Evolutionary conservation across 2,329 filamentous ascomycete genomes (phyloP).

Genomic region (Clonostachys sp.): DNA sequence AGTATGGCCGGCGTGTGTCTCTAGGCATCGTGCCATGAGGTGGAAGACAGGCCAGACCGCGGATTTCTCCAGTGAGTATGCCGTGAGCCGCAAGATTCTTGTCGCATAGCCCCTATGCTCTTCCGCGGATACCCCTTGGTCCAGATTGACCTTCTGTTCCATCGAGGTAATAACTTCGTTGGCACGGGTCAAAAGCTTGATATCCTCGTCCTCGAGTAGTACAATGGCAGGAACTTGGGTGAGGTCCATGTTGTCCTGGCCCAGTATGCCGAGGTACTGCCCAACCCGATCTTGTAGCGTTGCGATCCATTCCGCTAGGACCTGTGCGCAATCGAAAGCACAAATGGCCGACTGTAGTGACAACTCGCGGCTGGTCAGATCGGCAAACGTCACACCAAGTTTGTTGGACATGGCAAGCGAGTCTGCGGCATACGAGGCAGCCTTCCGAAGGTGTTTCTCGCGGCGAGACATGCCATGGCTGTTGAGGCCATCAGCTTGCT

Average conservation of each 20-base stretch:
- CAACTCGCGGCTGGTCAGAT: conserved; percentile 77
- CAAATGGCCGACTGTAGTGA: conserved; percentile 90
- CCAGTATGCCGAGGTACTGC: conserved; percentile 79
- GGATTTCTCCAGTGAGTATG: conserved; percentile 82
- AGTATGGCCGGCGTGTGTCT: conserved; percentile 49
- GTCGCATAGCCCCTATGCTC: conserved; percentile 73
- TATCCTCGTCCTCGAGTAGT: conserved; percentile 87
- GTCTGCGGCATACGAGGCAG: conserved; percentile 92
- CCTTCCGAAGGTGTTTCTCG: conserved; percentile 84
- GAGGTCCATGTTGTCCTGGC: conserved; percentile 75
- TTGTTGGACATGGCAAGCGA: conserved; percentile 86
- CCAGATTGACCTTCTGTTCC: conserved; percentile 72
- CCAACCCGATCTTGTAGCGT: conserved; percentile 94
- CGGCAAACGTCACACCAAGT: conserved; percentile 78
- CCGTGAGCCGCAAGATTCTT: conserved; percentile 78
- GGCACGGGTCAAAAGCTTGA: conserved; percentile 79
- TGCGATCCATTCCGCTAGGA: conserved; percentile 90
- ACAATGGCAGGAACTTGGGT: conserved; percentile 80
- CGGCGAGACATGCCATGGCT: conserved; percentile 53
- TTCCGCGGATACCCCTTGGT: conserved; percentile 42
- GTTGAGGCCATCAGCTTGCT: conserved; percentile 35
- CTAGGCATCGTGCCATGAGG: conserved; percentile 50
- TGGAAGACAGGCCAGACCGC: conserved; percentile 78
- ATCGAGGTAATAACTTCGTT: conserved; percentile 72
- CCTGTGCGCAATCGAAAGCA: conserved; percentile 88